phyloP scores from a whole-genome alignment of 2,329 filamentous ascomycete species.

The Eutypella sp. region DNA sequence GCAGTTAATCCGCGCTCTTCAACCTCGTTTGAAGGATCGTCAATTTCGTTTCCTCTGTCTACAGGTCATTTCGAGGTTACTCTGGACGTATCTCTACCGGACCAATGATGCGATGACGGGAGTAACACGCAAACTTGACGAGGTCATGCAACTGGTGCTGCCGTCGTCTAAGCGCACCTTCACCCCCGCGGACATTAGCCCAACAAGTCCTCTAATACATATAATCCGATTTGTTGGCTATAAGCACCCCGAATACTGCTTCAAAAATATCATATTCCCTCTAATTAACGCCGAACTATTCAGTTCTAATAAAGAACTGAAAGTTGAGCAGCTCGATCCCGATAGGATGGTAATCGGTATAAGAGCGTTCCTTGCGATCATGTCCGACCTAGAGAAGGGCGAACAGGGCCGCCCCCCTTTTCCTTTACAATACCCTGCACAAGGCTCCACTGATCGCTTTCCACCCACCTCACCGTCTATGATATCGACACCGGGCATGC shows the following conservation, averaged over 20 bases:
- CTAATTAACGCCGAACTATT: constrained; percentile 92
- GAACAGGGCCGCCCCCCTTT: constrained; percentile 77
- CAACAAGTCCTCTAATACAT: constrained; percentile 86
- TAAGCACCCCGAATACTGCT: constrained; percentile 90
- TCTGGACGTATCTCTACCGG: constrained; percentile 94
- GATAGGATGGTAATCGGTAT: constrained; percentile 98
- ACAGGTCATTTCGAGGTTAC: constrained; percentile 80
- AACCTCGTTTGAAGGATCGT: constrained; percentile 80
- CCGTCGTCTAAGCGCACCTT: constrained; percentile 76
- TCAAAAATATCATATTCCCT: constrained; percentile 88
- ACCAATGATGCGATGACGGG: constrained; percentile 65
- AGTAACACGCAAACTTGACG: constrained; percentile 77
- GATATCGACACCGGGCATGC: constrained; percentile 29
- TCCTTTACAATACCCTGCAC: constrained; percentile 58
- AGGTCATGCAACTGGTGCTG: constrained; percentile 79
- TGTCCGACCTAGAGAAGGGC: constrained; percentile 85
- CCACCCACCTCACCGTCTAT: constrained; percentile 46
- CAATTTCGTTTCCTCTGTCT: constrained; percentile 72
- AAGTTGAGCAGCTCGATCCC: constrained; percentile 88
- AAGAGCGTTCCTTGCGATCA: constrained; percentile 84
- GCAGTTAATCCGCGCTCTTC: constrained; percentile 70
- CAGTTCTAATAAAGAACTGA: constrained; percentile 67
- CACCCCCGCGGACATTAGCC: constrained; percentile 74
- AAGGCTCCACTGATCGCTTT: constrained; percentile 36
- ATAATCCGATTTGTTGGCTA: constrained; percentile 92